Evolutionary conservation across 768 basidiomycete genomes (phyloP), one percentile per base, ranked within the genome.

Genomic region (Russula sp.): DNA sequence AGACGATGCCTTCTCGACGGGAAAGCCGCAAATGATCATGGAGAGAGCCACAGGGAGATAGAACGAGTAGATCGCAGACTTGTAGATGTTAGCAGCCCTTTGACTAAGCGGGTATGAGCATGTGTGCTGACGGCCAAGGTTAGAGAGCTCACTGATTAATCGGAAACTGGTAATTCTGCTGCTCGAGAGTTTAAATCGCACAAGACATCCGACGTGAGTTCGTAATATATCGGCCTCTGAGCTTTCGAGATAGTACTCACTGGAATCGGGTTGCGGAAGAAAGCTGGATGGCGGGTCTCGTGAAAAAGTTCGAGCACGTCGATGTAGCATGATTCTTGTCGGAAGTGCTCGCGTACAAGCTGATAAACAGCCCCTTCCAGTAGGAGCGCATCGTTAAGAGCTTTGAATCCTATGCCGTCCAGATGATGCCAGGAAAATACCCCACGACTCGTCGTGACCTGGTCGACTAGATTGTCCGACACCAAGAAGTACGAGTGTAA

Each of bases 41-140:
- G 94, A 93, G 66, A 94, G 86, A 10, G 95, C 97, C 66, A 98
- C 91, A 49, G 97, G 94, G 66, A 99, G 91, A 79, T 98, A 97
- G 82, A 97, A 98, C 35, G 93, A 97, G 77, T 98, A 99, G 78
- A 83, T 98, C 0, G 96, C 92, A 37, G 95, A 97, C 78, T 99
- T 98, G 85, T 94, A 98, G 66, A 93, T 82, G 61, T 97, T 94
- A 72, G 98, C 96, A 60, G 91, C 82, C 65, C 84, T 82, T 72
- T 97, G 94, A 72, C 93, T 96, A 70, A 35, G 34, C 4, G 45
- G 34, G 39, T 10, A 20, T 40, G 32, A 66, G 61, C 39, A 39
- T 22, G 56, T 47, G 31, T 10, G n/a, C 20, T 5, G 34, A 22
- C n/a, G 2, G 13, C 39, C 11, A 22, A 16, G 32, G 45, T 11